Percentiles rank a stretch among this genome's conserved stretches.
Evolutionary conservation across 257 asterid genomes (phyloP).

Genomic region (Solanum infundibuliforme): DNA sequence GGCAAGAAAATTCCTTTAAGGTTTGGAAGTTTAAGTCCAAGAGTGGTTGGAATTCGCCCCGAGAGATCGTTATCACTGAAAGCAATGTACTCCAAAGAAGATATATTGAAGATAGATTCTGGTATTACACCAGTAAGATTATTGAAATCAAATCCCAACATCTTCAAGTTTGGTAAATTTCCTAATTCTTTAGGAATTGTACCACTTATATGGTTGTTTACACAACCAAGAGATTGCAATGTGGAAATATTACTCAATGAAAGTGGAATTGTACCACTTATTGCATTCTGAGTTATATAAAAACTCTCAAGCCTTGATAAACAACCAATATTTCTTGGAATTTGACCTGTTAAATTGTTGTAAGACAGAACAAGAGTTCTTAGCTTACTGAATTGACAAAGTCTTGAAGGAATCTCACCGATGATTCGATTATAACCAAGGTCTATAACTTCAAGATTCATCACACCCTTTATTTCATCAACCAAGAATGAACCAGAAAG

Average conservation of each 20-base stretch:
- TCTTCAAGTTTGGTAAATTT: slow-evolving; percentile 13
- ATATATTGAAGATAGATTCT: slow-evolving; percentile 21
- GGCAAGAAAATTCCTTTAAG: slow-evolving; percentile 21
- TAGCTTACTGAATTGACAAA: slow-evolving; percentile 11
- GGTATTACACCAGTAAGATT: slow-evolving; percentile 27
- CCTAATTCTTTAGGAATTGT: slow-evolving; percentile 17
- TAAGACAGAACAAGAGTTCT: slow-evolving; percentile 2
- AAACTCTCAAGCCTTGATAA: slow-evolving; percentile 9
- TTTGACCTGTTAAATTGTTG: slow-evolving; percentile 16
- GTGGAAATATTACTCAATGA: slow-evolving; percentile 23
- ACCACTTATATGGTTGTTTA: slow-evolving; percentile 16
- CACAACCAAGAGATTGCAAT: slow-evolving; percentile 11
- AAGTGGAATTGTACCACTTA: slow-evolving; percentile 21
- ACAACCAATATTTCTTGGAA: slow-evolving; percentile 23
- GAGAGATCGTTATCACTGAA: slow-evolving; percentile 15
- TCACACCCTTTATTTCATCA: background rate
- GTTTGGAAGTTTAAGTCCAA: slow-evolving; percentile 23
- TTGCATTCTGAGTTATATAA: slow-evolving; percentile 8
- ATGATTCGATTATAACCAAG: slow-evolving; percentile 13
- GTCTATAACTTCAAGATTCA: slow-evolving; percentile 8
- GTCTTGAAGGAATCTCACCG: slow-evolving; percentile 14
- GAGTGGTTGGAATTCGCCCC: slow-evolving; percentile 11
- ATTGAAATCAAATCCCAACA: slow-evolving; percentile 17
- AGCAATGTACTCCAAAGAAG: slow-evolving; percentile 14
- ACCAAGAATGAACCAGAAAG: slow-evolving; percentile 17